Conservation (phyloP, 2,329 filamentous ascomycete genomes). For the Thielaviopsis euricoi region DNA sequence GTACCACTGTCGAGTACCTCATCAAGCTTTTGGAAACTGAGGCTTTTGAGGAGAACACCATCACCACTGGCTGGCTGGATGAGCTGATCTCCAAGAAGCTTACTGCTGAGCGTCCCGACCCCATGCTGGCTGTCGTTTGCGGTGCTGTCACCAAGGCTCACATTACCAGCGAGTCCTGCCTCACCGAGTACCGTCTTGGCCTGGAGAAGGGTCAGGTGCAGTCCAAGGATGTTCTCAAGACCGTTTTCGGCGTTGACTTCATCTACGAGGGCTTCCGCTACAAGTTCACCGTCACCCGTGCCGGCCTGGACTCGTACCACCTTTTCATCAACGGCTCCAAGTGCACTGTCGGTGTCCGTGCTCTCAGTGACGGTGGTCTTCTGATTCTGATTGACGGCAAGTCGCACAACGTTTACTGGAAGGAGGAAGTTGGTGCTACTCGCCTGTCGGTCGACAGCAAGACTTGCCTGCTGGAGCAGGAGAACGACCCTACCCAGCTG, state of each 20-base stretch:
- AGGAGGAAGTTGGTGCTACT: constrained; percentile 92
- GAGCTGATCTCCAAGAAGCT: constrained; percentile 97
- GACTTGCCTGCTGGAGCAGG: constrained; percentile 93
- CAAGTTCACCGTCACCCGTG: constrained; percentile 94
- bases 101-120: constrained; percentile 87
- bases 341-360: constrained; percentile 81
- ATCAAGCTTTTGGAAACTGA: constrained; percentile 98
- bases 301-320: constrained; percentile 85
- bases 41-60: constrained; percentile 97
- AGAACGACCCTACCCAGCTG: constrained; percentile 96
- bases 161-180: constrained; percentile 77
- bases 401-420: constrained; percentile 99
- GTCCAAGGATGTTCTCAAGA: constrained; percentile 91
- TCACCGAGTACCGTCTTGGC: constrained; percentile 71
- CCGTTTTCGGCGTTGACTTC: constrained; percentile 93
- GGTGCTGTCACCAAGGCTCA: constrained; percentile 92
- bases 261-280: constrained; percentile 95
- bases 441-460: constrained; percentile 94
- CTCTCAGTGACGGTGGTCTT: constrained; percentile 84
- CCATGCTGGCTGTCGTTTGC: constrained; percentile 84
- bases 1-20: constrained; percentile 94
- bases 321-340: constrained; percentile 98
- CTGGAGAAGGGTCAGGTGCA: constrained; percentile 96
- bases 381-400: constrained; percentile 79
- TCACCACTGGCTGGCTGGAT: constrained; percentile 96